Base-by-base conservation (phyloP, 2,329 filamentous ascomycete genomes). In the Lachnellula occidentalis region DNA sequence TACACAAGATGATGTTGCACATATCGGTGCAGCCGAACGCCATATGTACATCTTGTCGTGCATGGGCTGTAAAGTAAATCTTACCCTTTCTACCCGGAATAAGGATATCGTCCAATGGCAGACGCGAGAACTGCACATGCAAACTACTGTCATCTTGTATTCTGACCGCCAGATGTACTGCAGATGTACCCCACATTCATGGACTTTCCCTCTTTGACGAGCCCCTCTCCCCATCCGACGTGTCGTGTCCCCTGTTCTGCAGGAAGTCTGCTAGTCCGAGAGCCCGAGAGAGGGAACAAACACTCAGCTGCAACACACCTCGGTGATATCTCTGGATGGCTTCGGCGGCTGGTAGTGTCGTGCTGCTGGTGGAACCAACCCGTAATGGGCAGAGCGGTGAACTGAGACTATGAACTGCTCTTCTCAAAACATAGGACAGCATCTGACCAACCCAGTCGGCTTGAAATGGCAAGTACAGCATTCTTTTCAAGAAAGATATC, bases 131-230 rank as follows among this genome's bases (percentile, higher is more conserved):
- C 51, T 24, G 17, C n/a, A 37, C 41, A 42, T 58, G 43, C n/a
- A 24, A 53, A 56, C 34, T 27, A 43, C 36, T 51, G 51, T 46
- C 51, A 41, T 22, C 47, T 45, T 50, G 51, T 50, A 60, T 58
- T 55, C 54, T 59, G 59, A 62, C 61, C 61, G 59, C 61, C 55
- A 61, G 58, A 62, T 59, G 56, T 61, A 63, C 61, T 59, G 59
- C 55, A 61, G 58, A 62, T 59, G 56, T 61, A 63, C 61, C 61
- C 61, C 57, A 61, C 57, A 63, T 54, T 58, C 56, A 48, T 31
- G 19, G n/a, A 43, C 41, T 5, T 31, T 39, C 31, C 31, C 22
- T 34, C 14, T 45, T 17, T 45, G 17, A 19, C 36, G 39, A 39
- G 56, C 58, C 58, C 58, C 58, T 61, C 57, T 54, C 34, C n/a